Percentiles rank a stretch among this genome's conserved stretches.
Evolutionary conservation across 2,329 filamentous ascomycete genomes (phyloP).

Genomic region (Cladosporium colombiae): DNA sequence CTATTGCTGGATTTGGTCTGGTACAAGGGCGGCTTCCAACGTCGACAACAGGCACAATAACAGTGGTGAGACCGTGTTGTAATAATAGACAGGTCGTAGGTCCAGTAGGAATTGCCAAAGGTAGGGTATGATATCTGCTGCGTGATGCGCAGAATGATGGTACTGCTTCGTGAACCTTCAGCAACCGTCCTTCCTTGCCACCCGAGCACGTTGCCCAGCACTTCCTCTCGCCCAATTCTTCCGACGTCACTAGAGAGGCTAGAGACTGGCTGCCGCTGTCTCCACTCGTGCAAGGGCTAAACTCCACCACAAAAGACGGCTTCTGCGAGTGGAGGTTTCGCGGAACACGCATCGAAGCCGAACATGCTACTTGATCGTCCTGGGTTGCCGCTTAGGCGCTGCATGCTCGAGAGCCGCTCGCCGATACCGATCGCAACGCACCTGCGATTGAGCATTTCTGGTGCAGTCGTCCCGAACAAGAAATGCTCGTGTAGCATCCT

Average conservation of each 20-base stretch:
- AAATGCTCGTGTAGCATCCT: not conserved
- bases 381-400: not conserved
- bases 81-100: not conserved
- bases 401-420: not conserved
- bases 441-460: not conserved
- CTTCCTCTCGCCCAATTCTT: not conserved
- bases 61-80: not conserved
- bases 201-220: conserved; percentile 6
- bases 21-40: not conserved
- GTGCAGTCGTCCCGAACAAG: not conserved
- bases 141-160: not conserved
- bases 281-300: not conserved
- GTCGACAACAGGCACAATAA: not conserved
- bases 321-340: not conserved
- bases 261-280: not conserved
- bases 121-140: not conserved
- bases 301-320: not conserved
- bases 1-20: conserved; percentile 2
- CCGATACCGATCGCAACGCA: not conserved
- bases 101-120: not conserved
- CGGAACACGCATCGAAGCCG: not conserved
- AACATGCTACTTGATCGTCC: not conserved
- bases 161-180: conserved; percentile 14
- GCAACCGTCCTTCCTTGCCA: conserved; percentile 10
- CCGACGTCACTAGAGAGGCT: conserved; percentile 7